Conservation (phyloP, 495 filamentous ascomycete genomes). For the Neurospora sp. region DNA sequence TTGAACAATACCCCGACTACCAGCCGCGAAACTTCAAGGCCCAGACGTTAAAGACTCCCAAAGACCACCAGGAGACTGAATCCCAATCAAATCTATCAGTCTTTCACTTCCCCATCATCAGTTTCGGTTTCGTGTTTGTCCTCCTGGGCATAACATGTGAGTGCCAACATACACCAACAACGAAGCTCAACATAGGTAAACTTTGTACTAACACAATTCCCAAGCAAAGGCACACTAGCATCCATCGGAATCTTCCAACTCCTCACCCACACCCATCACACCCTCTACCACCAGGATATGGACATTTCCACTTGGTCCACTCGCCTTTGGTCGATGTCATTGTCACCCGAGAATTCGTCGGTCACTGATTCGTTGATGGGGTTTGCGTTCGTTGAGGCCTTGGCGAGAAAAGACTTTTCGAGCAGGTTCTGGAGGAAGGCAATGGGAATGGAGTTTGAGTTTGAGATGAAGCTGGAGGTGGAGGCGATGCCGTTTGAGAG, state of each 20-base stretch:
- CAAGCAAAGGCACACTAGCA: not conserved
- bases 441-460: too few relatives aligned
- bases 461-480: not conserved
- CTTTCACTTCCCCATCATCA: not conserved
- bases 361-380: not conserved
- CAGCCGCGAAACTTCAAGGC: not conserved
- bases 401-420: not conserved
- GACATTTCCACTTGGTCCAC: not conserved
- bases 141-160: not conserved
- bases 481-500: not conserved
- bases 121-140: not conserved
- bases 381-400: not conserved
- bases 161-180: too few relatives aligned
- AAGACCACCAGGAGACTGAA: not conserved
- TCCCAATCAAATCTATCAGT: not conserved
- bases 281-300: not conserved
- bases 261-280: not conserved
- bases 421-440: not conserved
- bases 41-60: not conserved
- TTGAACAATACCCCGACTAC: not conserved
- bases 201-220: not conserved
- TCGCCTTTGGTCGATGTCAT: not conserved
- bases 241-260: not conserved
- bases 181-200: too few relatives aligned
- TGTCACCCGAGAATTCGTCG: not conserved